A percentile compares a stretch with the other conserved stretches of the same genome.
These are phyloP conservation scores for Lotmaria passim DNA, from an alignment of 208 protist genomes.

Conservation along the genomic window DNA sequence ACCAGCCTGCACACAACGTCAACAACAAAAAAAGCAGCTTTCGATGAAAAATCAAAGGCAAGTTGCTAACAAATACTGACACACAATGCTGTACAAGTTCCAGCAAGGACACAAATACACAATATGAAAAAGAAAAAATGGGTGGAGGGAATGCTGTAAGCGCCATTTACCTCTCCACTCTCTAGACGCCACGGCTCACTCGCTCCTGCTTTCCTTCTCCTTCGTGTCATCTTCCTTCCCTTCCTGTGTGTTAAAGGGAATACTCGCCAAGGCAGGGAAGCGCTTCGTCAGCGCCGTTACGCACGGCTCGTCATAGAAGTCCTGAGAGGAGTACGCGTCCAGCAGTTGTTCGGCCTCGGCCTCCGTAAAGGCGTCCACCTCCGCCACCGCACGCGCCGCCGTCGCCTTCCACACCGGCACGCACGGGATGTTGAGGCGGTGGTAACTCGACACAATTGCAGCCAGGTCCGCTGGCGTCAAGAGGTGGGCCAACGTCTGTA, in stretches of 20 bases:
- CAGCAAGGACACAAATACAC: no score
- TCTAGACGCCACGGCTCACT: no score
- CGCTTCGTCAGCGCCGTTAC: slow-evolving; percentile 25
- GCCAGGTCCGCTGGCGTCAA: slow-evolving; percentile 48
- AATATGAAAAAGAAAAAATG: no score
- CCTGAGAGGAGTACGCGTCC: slow-evolving; percentile 31
- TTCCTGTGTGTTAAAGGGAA: slow-evolving; percentile 1
- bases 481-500: slow-evolving; percentile 68
- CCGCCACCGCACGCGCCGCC: slow-evolving; percentile 37
- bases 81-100: no score
- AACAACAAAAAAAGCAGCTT: no score
- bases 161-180: no score
- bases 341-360: slow-evolving; percentile 43
- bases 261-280: slow-evolving; percentile 39
- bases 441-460: slow-evolving; percentile 58
- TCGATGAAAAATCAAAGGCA: no score
- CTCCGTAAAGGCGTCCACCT: slow-evolving; percentile 42
- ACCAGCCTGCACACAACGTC: no score
- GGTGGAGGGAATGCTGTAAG: no score
- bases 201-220: background rate
- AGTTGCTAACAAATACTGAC: no score
- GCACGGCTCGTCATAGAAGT: slow-evolving; percentile 36
- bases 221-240: background rate
- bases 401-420: slow-evolving; percentile 54
- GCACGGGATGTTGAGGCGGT: slow-evolving; percentile 45